phyloP scores from a whole-genome alignment of 257 asterid genomes.

The Hygrophila difformis region DNA sequence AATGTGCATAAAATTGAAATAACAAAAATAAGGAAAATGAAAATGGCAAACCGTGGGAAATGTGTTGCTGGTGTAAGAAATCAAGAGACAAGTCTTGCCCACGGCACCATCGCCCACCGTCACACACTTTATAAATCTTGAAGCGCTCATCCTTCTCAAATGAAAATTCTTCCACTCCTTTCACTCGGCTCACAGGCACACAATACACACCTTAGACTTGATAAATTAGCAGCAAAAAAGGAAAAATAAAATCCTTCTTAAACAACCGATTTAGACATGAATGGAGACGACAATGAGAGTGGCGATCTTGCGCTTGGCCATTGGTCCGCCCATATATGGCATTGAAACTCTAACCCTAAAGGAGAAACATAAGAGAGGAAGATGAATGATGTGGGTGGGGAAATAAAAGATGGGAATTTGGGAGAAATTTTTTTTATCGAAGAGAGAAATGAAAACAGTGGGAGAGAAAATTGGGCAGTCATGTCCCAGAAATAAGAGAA shows the following conservation, averaged over 20 bases:
- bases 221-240: too few species aligned
- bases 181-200: constrained; percentile 12
- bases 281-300: too few species aligned
- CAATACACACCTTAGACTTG: constrained; percentile 7
- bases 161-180: constrained; percentile 11
- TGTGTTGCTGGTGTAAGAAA: constrained; percentile 73
- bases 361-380: constrained; percentile 11
- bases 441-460: constrained; percentile 15
- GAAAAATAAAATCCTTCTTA: not conserved
- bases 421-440: constrained; percentile 23
- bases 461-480: constrained; percentile 24
- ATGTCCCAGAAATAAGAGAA: constrained; percentile 12
- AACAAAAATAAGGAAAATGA: not conserved
- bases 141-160: constrained; percentile 47
- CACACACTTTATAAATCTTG: constrained; percentile 64
- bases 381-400: constrained; percentile 20
- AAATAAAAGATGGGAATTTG: constrained; percentile 16
- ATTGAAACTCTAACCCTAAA: constrained; percentile 24
- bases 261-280: too few species aligned
- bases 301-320: constrained; percentile 16
- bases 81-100: constrained; percentile 61
- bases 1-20: too few species aligned
- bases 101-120: constrained; percentile 72
- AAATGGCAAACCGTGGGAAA: constrained; percentile 66
- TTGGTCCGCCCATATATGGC: constrained; percentile 18